phyloP scores from a whole-genome alignment of 1,139 yeast genomes.

The Hyphopichia pseudoburtonii region DNA sequence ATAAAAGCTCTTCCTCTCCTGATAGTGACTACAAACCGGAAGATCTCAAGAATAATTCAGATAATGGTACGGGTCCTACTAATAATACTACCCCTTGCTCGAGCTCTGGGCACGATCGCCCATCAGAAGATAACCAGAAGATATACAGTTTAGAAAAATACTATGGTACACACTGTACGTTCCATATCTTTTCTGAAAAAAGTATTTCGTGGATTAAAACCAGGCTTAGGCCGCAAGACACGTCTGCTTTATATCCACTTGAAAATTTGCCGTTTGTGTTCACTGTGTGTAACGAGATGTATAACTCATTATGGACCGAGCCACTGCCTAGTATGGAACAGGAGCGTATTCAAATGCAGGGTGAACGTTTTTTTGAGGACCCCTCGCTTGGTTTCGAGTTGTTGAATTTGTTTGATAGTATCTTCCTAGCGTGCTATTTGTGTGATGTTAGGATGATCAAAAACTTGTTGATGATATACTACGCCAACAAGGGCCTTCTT shows the following conservation, averaged over 20 bases:
- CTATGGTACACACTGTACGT: conserved; percentile 4
- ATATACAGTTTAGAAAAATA: conserved; percentile 1
- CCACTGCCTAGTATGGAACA: neutral
- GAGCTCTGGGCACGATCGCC: neutral
- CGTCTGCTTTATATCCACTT: neutral
- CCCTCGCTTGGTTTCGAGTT: neutral
- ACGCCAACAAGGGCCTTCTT: neutral
- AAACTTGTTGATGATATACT: conserved; percentile 11
- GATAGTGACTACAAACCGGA: neutral
- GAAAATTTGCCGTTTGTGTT: conserved; percentile 4
- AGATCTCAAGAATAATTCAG: neutral
- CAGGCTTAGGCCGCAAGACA: neutral
- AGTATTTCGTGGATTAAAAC: conserved; percentile 7
- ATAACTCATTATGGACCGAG: conserved; percentile 7
- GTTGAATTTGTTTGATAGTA: conserved; percentile 1
- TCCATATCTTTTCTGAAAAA: conserved; percentile 6
- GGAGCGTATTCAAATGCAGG: neutral
- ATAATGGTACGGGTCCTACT: neutral
- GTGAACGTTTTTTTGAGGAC: neutral
- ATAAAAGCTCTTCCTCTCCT: neutral
- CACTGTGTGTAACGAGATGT: conserved; percentile 3
- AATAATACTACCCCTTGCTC: no score
- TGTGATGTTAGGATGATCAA: conserved; percentile 13
- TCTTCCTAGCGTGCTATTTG: conserved; percentile 6
- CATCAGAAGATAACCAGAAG: neutral